Evolutionary conservation across 108 stramenopile genomes (phyloP).

Genomic region (Nitzschia inconspicua): DNA sequence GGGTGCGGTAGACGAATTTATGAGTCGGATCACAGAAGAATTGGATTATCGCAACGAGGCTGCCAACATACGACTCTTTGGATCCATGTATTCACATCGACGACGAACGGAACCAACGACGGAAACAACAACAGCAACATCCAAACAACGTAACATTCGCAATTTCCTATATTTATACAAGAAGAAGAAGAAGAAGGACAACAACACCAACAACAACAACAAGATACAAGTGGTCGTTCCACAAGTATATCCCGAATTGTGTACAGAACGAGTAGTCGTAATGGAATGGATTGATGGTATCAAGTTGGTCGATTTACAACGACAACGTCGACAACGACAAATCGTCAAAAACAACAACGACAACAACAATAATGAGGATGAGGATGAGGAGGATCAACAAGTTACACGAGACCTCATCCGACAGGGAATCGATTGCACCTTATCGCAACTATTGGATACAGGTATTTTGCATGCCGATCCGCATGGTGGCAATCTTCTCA

Average conservation of each 20-base stretch:
- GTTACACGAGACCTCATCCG: conserved; percentile 58
- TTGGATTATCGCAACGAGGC: conserved; percentile 94
- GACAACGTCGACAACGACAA: conserved; percentile 6
- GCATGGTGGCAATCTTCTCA: conserved; percentile 72
- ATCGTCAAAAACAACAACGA: not conserved
- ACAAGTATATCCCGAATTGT: conserved; percentile 62
- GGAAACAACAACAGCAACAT: not conserved
- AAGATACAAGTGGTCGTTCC: conserved; percentile 80
- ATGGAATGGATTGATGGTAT: conserved; percentile 94
- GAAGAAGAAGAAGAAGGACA: not conserved
- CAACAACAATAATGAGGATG: not conserved
- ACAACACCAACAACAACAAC: not conserved
- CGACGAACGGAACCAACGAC: conserved; percentile 33
- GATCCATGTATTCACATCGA: conserved; percentile 52
- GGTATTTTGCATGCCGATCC: conserved; percentile 79
- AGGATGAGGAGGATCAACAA: conserved; percentile 26
- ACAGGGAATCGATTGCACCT: conserved; percentile 66
- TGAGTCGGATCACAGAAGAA: conserved; percentile 67
- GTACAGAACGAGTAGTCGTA: conserved; percentile 80
- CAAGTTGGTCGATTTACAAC: conserved; percentile 50
- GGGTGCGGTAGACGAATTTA: conserved; percentile 65
- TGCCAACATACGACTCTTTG: conserved; percentile 59
- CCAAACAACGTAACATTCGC: too few relatives aligned
- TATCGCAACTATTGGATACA: conserved; percentile 69
- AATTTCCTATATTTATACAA: too few relatives aligned